Evolutionary conservation across 176 grass and related monocot genomes (phyloP).

Genomic region (Avena sativa): DNA sequence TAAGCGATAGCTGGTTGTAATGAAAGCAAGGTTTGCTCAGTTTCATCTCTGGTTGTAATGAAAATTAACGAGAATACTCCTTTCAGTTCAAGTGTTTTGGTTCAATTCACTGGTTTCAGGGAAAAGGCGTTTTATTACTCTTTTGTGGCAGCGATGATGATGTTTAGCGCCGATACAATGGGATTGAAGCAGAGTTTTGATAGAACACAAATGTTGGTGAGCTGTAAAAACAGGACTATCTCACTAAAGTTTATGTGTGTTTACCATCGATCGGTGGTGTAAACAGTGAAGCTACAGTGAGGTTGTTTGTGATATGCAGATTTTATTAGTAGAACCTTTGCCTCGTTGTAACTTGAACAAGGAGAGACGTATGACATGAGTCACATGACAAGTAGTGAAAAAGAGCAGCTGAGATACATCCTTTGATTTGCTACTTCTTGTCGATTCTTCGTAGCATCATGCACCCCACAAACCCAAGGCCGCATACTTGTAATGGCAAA

Average conservation of each 20-base stretch:
- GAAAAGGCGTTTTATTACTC: background rate
- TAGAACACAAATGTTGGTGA: no score
- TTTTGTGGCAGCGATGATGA: background rate
- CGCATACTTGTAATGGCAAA: background rate
- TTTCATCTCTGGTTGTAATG: constrained; percentile 19
- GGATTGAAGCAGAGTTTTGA: no score
- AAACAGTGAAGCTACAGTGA: no score
- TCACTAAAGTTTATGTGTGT: no score
- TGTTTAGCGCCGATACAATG: no score
- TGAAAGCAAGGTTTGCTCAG: constrained; percentile 29
- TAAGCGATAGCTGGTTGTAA: background rate
- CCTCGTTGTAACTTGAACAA: background rate
- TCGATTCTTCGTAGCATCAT: background rate
- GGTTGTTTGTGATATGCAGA: background rate
- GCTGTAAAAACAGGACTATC: no score
- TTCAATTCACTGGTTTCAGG: constrained; percentile 21
- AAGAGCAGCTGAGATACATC: background rate
- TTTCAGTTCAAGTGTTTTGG: constrained; percentile 15
- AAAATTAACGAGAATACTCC: no score
- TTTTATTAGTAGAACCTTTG: background rate
- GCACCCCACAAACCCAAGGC: background rate
- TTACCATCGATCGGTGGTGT: no score
- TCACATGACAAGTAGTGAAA: background rate
- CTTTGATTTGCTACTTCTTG: background rate
- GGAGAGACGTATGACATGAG: background rate